Evolutionary conservation across 1,284 basidiomycete genomes (phyloP).

Genomic region (Cutaneotrichosporon arboriforme): DNA sequence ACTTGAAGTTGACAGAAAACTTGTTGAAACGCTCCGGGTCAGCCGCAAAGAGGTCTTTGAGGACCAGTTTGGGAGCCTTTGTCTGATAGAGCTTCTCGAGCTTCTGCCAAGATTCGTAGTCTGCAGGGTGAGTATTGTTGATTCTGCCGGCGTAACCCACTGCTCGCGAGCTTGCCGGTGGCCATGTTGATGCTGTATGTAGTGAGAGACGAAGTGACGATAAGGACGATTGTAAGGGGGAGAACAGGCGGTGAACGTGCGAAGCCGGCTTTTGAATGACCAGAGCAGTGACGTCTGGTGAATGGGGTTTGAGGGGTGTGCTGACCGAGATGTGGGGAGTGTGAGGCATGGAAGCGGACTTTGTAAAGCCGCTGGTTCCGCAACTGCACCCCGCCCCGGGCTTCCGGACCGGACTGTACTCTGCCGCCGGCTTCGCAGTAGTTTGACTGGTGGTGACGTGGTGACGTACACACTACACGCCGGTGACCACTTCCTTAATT

Average conservation of each 20-base stretch:
- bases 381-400: too few relatives aligned
- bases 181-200: slow-evolving; percentile 31
- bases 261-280: neutral
- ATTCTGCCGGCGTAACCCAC: slow-evolving; percentile 22
- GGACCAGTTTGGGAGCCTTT: slow-evolving; percentile 67
- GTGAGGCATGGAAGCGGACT: too few relatives aligned
- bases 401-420: too few relatives aligned
- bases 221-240: neutral
- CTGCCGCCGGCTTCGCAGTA: too few relatives aligned
- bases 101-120: slow-evolving; percentile 84
- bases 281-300: too few relatives aligned
- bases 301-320: too few relatives aligned
- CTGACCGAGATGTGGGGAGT: too few relatives aligned
- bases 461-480: too few relatives aligned
- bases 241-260: neutral
- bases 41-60: slow-evolving; percentile 84
- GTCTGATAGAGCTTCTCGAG: slow-evolving; percentile 78
- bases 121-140: slow-evolving; percentile 48
- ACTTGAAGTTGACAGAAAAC: slow-evolving; percentile 73
- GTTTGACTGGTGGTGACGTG: too few relatives aligned
- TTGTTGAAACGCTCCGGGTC: slow-evolving; percentile 80
- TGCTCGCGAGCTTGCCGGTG: slow-evolving; percentile 37
- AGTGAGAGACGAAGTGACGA: neutral
- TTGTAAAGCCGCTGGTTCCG: too few relatives aligned
- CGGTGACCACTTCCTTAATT: too few relatives aligned